Evolutionary conservation across 2,329 filamentous ascomycete genomes (phyloP), one percentile per base, ranked within the genome.

Genomic region (Malbranchea zuffiana): DNA sequence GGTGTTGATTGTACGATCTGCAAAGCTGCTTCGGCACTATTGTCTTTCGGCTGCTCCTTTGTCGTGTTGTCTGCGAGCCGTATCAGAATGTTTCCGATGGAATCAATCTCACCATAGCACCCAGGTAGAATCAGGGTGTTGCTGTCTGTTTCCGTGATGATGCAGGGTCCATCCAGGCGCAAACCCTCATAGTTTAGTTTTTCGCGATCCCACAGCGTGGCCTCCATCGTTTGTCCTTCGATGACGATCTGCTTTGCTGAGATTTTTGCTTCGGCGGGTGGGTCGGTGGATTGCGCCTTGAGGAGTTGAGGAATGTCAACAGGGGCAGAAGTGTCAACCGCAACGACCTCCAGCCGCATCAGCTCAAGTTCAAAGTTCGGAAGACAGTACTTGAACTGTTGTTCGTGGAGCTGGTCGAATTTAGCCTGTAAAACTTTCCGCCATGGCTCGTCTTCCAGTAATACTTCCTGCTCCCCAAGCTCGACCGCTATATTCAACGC

Each of bases 101-200:
- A 47, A 40, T 70, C 67, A 4, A 68, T 61, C 41, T 67, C 63
- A 4, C 63, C 66, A 29, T 56, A 56, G 39, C 59, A 64, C 0
- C 65, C 66, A 1, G 67, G 67, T 3, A 68, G 53, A 17, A 71
- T 63, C 2, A 70, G 52, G 0, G 67, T 70, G 44, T 69, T 70
- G 13, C 65, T 67, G 44, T 69, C 67, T 27, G 29, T 21, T 10
- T 20, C 24, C 11, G 23, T 35, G 15, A 29, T 29, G 25, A 19
- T 37, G 30, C 35, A 63, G 68, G 69, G 41, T 70, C 66, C 0
- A 61, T 61, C 24, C n/a, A n/a, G n/a, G n/a, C n/a, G n/a, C n/a
- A n/a, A n/a, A n/a, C n/a, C n/a, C n/a, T n/a, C n/a, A n/a, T n/a
- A n/a, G n/a, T n/a, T n/a, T n/a, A n/a, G n/a, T n/a, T n/a, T n/a